These are phyloP conservation scores for Paulownia fortunei DNA, from an alignment of 257 asterid genomes.

Conservation along the genomic window DNA sequence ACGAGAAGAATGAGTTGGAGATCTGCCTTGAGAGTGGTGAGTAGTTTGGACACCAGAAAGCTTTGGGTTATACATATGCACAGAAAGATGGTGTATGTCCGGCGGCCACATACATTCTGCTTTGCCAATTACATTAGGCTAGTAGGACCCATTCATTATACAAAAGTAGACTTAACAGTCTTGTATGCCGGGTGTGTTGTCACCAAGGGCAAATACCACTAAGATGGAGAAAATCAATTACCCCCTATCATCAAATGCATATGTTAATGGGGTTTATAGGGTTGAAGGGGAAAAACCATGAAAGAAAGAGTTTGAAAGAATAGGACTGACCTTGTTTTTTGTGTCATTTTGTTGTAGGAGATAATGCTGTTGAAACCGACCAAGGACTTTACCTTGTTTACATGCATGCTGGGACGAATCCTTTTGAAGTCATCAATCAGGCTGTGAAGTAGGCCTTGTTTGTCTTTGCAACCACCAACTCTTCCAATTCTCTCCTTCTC, in stretches of 20 bases:
- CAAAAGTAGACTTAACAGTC: too few relatives aligned
- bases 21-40: too few relatives aligned
- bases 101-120: too few relatives aligned
- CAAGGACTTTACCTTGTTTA: conserved; percentile 90
- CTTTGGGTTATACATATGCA: conserved; percentile 37
- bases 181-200: conserved; percentile 22
- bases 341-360: conserved; percentile 84
- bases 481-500: conserved; percentile 20
- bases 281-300: too few relatives aligned
- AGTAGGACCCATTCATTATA: too few relatives aligned
- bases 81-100: conserved; percentile 10
- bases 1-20: too few relatives aligned
- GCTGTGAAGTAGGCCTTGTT: conserved; percentile 91
- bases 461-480: too few relatives aligned
- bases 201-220: conserved; percentile 30
- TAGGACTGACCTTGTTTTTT: too few relatives aligned
- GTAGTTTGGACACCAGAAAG: conserved; percentile 47
- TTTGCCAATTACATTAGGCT: too few relatives aligned
- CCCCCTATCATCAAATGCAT: too few relatives aligned
- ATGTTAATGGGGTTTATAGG: too few relatives aligned
- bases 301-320: too few relatives aligned
- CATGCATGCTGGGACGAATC: conserved; percentile 92
- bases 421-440: conserved; percentile 88
- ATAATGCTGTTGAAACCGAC: conserved; percentile 80
- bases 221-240: conserved; percentile 35